These are phyloP conservation scores for Rehmannia glutinosa DNA, from an alignment of 257 asterid genomes.

Conservation along the genomic window DNA sequence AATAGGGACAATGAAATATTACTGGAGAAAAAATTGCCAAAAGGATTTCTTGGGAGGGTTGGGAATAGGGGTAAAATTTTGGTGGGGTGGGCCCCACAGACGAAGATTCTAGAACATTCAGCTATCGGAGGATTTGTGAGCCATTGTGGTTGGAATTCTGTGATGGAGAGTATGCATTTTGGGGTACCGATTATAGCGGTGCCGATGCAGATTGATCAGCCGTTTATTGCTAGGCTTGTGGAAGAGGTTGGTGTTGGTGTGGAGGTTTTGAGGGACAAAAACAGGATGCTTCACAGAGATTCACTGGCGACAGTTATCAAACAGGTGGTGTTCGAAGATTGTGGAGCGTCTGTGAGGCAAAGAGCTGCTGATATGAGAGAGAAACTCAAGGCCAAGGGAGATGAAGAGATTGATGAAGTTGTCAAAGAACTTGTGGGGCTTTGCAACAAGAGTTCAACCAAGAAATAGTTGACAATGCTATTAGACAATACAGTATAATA, in stretches of 20 bases:
- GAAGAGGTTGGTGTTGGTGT: neutral
- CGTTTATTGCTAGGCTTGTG: neutral
- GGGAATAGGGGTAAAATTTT: neutral
- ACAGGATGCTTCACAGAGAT: neutral
- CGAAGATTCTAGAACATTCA: neutral
- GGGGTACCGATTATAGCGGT: neutral
- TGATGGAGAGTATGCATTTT: neutral
- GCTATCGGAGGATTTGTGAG: neutral
- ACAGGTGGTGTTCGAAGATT: neutral
- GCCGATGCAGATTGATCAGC: neutral
- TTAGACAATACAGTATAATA: neutral
- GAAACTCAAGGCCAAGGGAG: neutral
- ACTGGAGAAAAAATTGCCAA: neutral
- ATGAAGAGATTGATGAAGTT: neutral
- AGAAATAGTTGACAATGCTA: neutral
- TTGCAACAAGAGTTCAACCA: too few relatives aligned
- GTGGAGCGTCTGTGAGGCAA: neutral
- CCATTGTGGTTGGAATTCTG: neutral
- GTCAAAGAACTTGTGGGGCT: too few relatives aligned
- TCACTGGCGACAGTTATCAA: neutral
- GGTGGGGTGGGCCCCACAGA: neutral
- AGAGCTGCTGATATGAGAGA: neutral
- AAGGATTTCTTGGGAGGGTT: neutral
- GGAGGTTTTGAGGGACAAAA: too few relatives aligned
- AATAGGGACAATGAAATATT: too few relatives aligned